A percentile compares a stretch with the other conserved stretches of the same genome.
Conservation (phyloP, 2,329 filamentous ascomycete species). For the Botrytis tulipae region DNA sequence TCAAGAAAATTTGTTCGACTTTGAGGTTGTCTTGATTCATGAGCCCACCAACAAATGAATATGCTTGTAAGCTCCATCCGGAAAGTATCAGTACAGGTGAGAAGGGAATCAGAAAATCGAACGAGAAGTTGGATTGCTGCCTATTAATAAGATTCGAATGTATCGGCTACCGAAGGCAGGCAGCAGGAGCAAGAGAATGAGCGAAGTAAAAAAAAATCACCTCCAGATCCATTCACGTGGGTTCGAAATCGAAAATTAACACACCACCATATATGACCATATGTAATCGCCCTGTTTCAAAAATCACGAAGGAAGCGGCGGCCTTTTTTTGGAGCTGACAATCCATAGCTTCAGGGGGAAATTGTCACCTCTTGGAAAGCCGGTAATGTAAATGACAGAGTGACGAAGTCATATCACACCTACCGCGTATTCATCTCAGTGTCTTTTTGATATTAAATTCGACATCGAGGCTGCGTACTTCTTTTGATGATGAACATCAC, state of each 20-base stretch:
- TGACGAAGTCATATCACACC: neutral
- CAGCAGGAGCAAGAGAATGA: neutral
- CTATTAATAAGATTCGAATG: neutral
- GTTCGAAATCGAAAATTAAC: neutral
- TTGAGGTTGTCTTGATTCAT: neutral
- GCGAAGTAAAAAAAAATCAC: neutral
- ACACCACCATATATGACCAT: neutral
- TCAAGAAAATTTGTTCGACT: neutral
- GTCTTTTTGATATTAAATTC: neutral
- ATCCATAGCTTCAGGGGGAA: neutral
- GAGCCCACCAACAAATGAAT: neutral
- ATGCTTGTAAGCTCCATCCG: neutral
- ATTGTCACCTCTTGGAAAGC: no score
- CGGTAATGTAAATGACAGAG: neutral
- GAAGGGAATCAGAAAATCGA: neutral
- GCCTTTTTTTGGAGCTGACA: neutral
- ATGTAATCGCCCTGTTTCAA: neutral
- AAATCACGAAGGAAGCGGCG: neutral
- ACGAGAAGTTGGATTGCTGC: neutral
- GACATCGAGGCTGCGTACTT: neutral
- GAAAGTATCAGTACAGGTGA: neutral
- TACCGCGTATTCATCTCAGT: no score
- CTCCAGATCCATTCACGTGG: neutral
- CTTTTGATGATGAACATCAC: no score
- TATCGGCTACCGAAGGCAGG: neutral